Conservation (phyloP, 164 flowering plant species). For the Liriodendron chinense region DNA sequence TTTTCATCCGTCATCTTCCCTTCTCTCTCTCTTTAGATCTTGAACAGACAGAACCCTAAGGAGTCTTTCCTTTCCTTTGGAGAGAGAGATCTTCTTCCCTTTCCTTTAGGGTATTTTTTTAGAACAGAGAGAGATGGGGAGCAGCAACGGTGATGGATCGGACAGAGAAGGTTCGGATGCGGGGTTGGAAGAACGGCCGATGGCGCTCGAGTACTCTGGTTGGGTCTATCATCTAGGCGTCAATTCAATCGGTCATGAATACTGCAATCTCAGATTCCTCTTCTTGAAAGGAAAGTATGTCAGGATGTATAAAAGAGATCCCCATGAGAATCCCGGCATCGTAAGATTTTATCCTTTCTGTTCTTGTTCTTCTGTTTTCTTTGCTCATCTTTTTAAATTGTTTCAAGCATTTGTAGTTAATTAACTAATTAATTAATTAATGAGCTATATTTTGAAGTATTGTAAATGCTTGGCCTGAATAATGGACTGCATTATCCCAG, state of each 20-base stretch:
- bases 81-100: background rate
- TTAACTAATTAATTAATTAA: too few relatives aligned
- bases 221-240: constrained; percentile 85
- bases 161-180: background rate
- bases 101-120: background rate
- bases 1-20: too few relatives aligned
- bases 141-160: background rate
- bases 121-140: background rate
- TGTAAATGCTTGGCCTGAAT: too few relatives aligned
- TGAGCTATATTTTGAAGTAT: too few relatives aligned
- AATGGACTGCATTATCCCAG: too few relatives aligned
- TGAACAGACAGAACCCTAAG: background rate
- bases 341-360: constrained; percentile 31
- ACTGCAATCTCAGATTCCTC: constrained; percentile 75
- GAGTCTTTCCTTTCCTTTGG: too few relatives aligned
- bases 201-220: constrained; percentile 53
- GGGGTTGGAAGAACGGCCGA: background rate
- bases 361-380: background rate
- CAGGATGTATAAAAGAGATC: constrained; percentile 86
- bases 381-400: background rate
- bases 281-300: constrained; percentile 63
- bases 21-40: background rate
- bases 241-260: constrained; percentile 81
- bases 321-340: constrained; percentile 69
- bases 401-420: background rate